Conservation (phyloP, 2,329 filamentous ascomycete genomes). For the Paecilomyces variotii region DNA sequence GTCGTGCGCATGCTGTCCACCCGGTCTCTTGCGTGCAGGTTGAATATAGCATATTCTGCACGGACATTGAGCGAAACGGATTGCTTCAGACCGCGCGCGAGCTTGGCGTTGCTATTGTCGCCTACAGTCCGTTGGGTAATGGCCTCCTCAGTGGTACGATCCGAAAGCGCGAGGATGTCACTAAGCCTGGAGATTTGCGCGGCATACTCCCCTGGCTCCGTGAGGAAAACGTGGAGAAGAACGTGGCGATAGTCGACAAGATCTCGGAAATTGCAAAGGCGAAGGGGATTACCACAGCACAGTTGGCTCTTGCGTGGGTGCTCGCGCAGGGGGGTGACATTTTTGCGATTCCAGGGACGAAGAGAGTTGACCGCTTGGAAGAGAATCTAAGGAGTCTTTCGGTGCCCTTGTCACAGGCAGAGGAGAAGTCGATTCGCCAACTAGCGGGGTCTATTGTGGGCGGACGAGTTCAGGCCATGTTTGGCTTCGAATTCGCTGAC, state of each 20-base stretch:
- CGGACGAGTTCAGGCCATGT: slow-evolving; percentile 9
- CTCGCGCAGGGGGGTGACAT: slow-evolving; percentile 53
- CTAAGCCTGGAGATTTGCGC: slow-evolving; percentile 39
- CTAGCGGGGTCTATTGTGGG: slow-evolving; percentile 3
- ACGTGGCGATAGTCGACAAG: slow-evolving; percentile 46
- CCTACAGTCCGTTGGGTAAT: slow-evolving; percentile 36
- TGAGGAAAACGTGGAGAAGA: slow-evolving; percentile 48
- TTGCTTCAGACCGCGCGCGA: slow-evolving; percentile 21
- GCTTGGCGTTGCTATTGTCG: slow-evolving; percentile 33
- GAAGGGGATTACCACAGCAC: slow-evolving; percentile 47
- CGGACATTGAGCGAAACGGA: background rate
- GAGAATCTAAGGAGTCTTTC: slow-evolving; percentile 30
- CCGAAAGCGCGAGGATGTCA: slow-evolving; percentile 29
- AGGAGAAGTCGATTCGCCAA: background rate
- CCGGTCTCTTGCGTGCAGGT: slow-evolving; percentile 25
- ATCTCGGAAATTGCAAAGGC: slow-evolving; percentile 43
- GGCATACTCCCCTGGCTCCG: slow-evolving; percentile 40
- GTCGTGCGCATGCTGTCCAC: slow-evolving; percentile 38
- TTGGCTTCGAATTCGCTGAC: slow-evolving; percentile 11
- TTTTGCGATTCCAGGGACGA: slow-evolving; percentile 53
- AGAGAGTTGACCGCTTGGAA: slow-evolving; percentile 37
- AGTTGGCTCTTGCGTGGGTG: slow-evolving; percentile 58
- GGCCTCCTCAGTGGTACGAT: slow-evolving; percentile 39
- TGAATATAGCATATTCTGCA: background rate
- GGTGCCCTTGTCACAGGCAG: background rate